Base-by-base conservation (phyloP, 805 yeast species). In the Tetrapisispora iriomotensis region DNA sequence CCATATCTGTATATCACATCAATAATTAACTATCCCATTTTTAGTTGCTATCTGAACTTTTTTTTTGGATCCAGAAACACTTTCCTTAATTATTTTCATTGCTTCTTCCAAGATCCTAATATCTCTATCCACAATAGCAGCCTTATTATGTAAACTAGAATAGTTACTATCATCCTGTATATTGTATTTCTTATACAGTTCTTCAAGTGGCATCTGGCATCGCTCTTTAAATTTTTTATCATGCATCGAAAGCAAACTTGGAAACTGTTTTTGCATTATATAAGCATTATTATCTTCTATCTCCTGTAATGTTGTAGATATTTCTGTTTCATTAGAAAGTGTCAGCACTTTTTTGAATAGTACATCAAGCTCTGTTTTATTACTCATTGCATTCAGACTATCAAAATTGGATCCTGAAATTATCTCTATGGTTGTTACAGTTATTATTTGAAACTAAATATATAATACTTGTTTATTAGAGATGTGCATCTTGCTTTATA, bases 61-160 rank as follows among this genome's bases (percentile, higher is more conserved):
- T 18, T 17, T 20, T n/a, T 15, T 26, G 21, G 13, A 17, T 15
- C 13, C 29, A 15, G 15, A 3, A 8, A 5, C 46, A 36, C 54
- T 54, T 37, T 59, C 64, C 17, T 54, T 48, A 3, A 71, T 55
- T 15, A 67, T 48, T 37, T 56, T 52, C 37, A 70, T 47, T 0
- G 86, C 70, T 30, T 65, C 60, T 53, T 86, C 95, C 32, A 86
- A 57, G 1, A 83, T 75, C 34, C 95, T 61, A 15, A 87, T 60
- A 37, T 79, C 77, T 46, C 80, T 82, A 57, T 86, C 94, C 2
- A 83, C 51, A 13, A 70, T 44, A 53, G 86, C 96, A 0, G 85
- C 77, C 47, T 75, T 67, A 31, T 66, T 64, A 49, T 77, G 83
- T 3, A 74, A 53, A 33, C 36, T 28, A 6, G 15, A 3, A 8